phyloP scores from a whole-genome alignment of 768 basidiomycete species.

The Cyclocybe aegerita region DNA sequence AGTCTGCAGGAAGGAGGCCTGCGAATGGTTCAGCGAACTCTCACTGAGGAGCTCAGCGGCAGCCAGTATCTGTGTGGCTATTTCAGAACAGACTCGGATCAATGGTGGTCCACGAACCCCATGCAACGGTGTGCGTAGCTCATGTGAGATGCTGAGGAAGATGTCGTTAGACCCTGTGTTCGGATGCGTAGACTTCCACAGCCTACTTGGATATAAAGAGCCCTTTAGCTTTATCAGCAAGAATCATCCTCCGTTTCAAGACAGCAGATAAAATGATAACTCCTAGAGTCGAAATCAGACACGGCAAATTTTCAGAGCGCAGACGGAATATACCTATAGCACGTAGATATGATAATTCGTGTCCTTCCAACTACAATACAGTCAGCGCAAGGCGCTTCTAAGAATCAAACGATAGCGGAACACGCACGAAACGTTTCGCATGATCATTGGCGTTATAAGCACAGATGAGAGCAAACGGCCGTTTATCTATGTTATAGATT shows the following conservation, averaged over 20 bases:
- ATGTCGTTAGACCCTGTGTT: not conserved
- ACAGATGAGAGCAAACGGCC: conserved; percentile 87
- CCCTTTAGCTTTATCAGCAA: conserved; percentile 93
- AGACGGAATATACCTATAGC: conserved; percentile 65
- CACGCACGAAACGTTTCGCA: conserved; percentile 73
- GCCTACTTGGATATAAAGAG: conserved; percentile 88
- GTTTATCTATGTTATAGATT: conserved; percentile 90
- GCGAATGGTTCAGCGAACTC: conserved; percentile 77
- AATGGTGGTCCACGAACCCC: conserved; percentile 66
- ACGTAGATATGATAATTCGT: conserved; percentile 87
- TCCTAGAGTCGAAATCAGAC: conserved; percentile 35
- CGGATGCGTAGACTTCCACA: not conserved
- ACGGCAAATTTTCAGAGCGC: not conserved
- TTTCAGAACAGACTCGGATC: not conserved
- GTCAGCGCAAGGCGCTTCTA: conserved; percentile 4
- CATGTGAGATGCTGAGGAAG: conserved; percentile 75
- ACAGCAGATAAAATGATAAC: conserved; percentile 94
- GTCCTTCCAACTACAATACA: conserved; percentile 70
- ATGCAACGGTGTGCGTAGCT: conserved; percentile 88
- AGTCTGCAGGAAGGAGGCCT: conserved; percentile 86
- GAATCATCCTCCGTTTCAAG: conserved; percentile 87
- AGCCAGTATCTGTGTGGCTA: conserved; percentile 67
- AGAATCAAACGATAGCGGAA: not conserved
- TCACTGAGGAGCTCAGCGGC: conserved; percentile 90
- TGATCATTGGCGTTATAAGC: conserved; percentile 87